Evolutionary conservation across 2,329 filamentous ascomycete genomes (phyloP), one percentile per base, ranked within the genome.

Genomic region (Mollisia scopiformis): DNA sequence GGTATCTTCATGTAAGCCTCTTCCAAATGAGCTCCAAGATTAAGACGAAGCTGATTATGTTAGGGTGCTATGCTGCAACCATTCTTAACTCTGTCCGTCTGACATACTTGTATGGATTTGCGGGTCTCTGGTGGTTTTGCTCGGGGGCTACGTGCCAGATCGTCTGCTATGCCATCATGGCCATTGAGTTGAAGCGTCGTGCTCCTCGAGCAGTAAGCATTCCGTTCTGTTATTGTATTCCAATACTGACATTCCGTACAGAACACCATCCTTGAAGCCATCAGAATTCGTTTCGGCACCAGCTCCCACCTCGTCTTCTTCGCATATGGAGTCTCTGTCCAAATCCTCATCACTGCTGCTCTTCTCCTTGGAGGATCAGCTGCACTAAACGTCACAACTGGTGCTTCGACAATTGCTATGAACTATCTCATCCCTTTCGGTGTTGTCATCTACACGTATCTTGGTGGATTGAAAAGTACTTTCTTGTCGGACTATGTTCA

Each of bases 261-360:
- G 49, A 52, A 35, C 49, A 52, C 49, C 2, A 52, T 52, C 23
- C 49, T 52, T 3, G 49, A 52, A 33, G 28, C 28, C 16, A 52
- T 52, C 28, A 31, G 49, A 30, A 52, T 52, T 21, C 49, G 49
- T 6, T 52, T 52, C 28, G 49, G 49, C 49, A 52, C 49, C 49
- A 52, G 49, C 28, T 30, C 49, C 8, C 49, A 52, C 49, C 27
- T 52, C 25, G 28, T 52, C 6, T 52, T 52, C 28, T 52, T 52
- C 28, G 28, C 19, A 3, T 52, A 52, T 35, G 49, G 49, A 31
- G 28, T 52, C 13, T 52, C 27, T 2, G 49, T 52, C 28, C 49
- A 52, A 21, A n/a, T 52, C 49, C 14, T 52, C 6, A 52, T 52
- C 28, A 52, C 49, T 11, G 28, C 49, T 14, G 25, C 47, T 13